Base-by-base conservation (phyloP, 371 early-diverging fungal genomes). In the Rhizopus arrhizus region DNA sequence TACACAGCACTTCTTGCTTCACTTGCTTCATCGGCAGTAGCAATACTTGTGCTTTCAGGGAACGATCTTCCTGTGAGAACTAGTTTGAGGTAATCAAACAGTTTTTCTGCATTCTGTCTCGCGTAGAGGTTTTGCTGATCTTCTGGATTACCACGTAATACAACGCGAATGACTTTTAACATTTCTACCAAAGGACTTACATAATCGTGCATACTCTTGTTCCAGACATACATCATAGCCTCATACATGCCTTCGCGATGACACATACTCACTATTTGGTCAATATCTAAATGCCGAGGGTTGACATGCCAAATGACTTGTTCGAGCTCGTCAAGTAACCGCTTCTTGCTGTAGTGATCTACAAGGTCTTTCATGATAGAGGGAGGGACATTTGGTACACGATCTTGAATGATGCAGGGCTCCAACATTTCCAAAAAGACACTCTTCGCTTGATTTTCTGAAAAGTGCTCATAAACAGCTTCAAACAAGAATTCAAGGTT, bases 201-300 rank as follows among this genome's bases (percentile, higher is more conserved):
- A 74, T 84, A 91, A 62, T 94, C 94, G 4, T 82, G 74, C 71
- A 92, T 81, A 33, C 85, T 85, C 53, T 83, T 72, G 61, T 88
- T 91, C 87, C 89, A 92, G 0, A 91, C 87, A 63, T 88, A 91
- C 62, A 90, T 89, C 69, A 91, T 77, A 1, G 88, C 92, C 46
- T 85, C 86, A 64, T 86, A 89, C 48, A 92, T 72, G 9, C 83
- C 78, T 61, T 87, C 80, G 3, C 80, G 71, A 35, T 83, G 84
- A 58, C 90, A 90, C 45, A 89, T 66, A 12, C 80, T 78, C 5
- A 92, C 76, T 28, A 89, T 81, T 55, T 87, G 83, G 62, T 94
- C 82, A 63, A 94, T 83, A 69, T 91, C 92, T 33, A 94, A 69
- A n/a, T 79, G 70, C 5, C 77, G 76, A 11, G 90, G 89, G 53